These are phyloP conservation scores for Chenopodium album DNA, from an alignment of 148 eudicot species.

Conservation along the genomic window DNA sequence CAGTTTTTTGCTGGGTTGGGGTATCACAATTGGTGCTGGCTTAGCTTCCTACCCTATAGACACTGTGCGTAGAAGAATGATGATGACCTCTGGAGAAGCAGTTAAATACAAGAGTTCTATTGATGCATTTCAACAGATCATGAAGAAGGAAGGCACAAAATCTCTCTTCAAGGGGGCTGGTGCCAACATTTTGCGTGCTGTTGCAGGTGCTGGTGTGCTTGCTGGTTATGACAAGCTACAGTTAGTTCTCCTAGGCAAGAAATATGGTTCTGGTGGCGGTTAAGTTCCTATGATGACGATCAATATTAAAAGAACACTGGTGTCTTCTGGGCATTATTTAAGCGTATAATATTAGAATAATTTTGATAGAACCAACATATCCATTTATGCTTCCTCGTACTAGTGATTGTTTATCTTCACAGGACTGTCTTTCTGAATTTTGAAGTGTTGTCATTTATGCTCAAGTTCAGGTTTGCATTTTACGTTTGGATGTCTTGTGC, in stretches of 20 bases:
- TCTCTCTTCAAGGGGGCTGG: slow-evolving; percentile 76
- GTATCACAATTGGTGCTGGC: slow-evolving; percentile 62
- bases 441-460: slow-evolving; percentile 21
- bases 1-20: slow-evolving; percentile 73
- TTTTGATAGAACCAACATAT: slow-evolving; percentile 5
- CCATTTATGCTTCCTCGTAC: not conserved
- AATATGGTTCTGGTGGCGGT: slow-evolving; percentile 66
- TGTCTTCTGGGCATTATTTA: not conserved
- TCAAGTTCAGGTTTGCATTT: slow-evolving; percentile 20
- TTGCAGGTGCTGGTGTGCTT: slow-evolving; percentile 70
- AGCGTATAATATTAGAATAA: slow-evolving; percentile 3
- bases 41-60: slow-evolving; percentile 65
- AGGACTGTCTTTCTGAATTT: slow-evolving; percentile 5
- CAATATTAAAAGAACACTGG: not conserved
- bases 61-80: slow-evolving; percentile 70
- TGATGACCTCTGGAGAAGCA: slow-evolving; percentile 76
- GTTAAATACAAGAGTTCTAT: slow-evolving; percentile 66
- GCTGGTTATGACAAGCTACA: slow-evolving; percentile 74
- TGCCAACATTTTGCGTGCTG: slow-evolving; percentile 67
- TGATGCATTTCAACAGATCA: slow-evolving; percentile 55
- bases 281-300: slow-evolving; percentile 23
- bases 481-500: slow-evolving; percentile 5
- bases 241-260: slow-evolving; percentile 56
- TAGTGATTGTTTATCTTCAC: not conserved
- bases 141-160: slow-evolving; percentile 55